These are phyloP conservation scores for Candida suzukii DNA, from an alignment of 805 yeast species.

Conservation along the genomic window DNA sequence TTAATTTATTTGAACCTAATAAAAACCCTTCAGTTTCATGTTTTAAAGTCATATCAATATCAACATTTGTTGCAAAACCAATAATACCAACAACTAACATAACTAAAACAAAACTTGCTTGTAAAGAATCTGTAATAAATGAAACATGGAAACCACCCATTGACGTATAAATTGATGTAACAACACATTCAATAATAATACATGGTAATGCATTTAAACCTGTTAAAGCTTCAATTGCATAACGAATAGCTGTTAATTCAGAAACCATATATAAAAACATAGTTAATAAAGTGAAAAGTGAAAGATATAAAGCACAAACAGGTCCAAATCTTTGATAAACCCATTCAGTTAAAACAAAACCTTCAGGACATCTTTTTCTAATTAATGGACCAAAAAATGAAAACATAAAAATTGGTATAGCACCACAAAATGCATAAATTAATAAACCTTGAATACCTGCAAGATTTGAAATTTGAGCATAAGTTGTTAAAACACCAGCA, in stretches of 20 bases:
- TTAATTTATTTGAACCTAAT: conserved; percentile 59
- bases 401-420: conserved; percentile 80
- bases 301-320: conserved; percentile 64
- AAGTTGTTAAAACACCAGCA: conserved; percentile 80
- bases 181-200: conserved; percentile 77
- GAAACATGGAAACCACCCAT: conserved; percentile 88
- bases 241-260: conserved; percentile 74
- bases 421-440: conserved; percentile 73
- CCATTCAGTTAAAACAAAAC: conserved; percentile 92
- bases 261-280: conserved; percentile 83
- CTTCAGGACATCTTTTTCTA: conserved; percentile 75
- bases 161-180: conserved; percentile 80
- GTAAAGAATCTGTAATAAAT: conserved; percentile 80
- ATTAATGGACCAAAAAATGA: conserved; percentile 78
- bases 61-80: conserved; percentile 70
- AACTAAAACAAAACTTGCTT: conserved; percentile 65
- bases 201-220: conserved; percentile 75
- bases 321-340: conserved; percentile 76
- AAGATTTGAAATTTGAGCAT: conserved; percentile 77
- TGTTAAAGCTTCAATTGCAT: conserved; percentile 71
- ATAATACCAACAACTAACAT: conserved; percentile 64
- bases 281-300: conserved; percentile 78
- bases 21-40: conserved; percentile 58
- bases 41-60: conserved; percentile 54
- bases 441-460: conserved; percentile 84